phyloP scores from a whole-genome alignment of 176 grass and related monocot species.

The Aechmea fasciata region DNA sequence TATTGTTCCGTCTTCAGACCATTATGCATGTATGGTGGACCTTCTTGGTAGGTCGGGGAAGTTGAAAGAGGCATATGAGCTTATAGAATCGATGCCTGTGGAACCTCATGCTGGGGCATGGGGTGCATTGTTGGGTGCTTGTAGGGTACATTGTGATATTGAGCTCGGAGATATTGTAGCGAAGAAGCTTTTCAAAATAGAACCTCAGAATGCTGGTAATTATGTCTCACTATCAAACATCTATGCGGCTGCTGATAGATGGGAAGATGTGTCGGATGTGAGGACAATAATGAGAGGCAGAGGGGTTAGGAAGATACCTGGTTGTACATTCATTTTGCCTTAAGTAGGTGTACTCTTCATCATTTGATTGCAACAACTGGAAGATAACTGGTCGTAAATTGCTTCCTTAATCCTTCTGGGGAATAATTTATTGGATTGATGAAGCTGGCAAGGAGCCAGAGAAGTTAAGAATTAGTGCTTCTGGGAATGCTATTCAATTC shows the following conservation, averaged over 20 bases:
- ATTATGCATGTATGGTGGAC: constrained; percentile 76
- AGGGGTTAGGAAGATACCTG: constrained; percentile 63
- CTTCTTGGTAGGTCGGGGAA: constrained; percentile 59
- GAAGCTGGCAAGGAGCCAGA: no score
- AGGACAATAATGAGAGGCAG: constrained; percentile 61
- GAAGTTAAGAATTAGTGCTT: no score
- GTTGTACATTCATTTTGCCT: constrained; percentile 44
- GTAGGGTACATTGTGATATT: constrained; percentile 53
- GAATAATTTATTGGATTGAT: no score
- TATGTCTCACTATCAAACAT: constrained; percentile 83
- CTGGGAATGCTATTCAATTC: no score
- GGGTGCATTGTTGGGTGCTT: constrained; percentile 78
- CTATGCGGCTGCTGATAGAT: constrained; percentile 80
- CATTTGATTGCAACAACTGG: no score
- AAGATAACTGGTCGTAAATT: no score
- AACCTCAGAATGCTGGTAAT: constrained; percentile 80
- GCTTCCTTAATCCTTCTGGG: no score
- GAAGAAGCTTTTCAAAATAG: constrained; percentile 73
- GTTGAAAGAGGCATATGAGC: constrained; percentile 61
- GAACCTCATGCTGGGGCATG: constrained; percentile 72
- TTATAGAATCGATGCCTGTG: constrained; percentile 60
- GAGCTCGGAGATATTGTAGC: constrained; percentile 65
- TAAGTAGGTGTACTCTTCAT: constrained; percentile 3
- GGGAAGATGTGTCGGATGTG: constrained; percentile 61
- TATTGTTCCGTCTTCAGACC: constrained; percentile 60